Base-by-base conservation (phyloP, 2,329 filamentous ascomycete genomes). In the Orbilia blumenaviensis region DNA sequence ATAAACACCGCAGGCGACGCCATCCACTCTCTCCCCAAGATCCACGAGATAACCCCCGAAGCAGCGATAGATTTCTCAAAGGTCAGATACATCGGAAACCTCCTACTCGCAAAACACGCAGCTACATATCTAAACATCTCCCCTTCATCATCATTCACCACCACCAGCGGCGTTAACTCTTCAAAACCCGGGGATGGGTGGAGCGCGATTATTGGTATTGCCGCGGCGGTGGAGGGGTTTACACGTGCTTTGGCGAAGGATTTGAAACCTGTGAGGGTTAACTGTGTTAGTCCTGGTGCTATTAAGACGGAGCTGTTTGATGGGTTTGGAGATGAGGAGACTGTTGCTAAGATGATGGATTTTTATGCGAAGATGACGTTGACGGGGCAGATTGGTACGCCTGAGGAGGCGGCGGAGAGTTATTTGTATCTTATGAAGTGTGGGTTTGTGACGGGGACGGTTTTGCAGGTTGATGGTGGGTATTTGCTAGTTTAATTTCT, bases 181-280 rank as follows among this genome's bases (percentile, higher is more conserved):
- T 84, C 87, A 78, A 84, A 84, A 18, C 89, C 89, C 0, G 81
- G 83, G 0, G 83, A 85, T 0, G 83, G 86, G 21, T 89, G 86
- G 86, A 82, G 83, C 2, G 14, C 42, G 12, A 52, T 68, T 14
- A 38, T 58, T 18, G 56, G 56, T 5, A 86, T 85, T 62, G 85
- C 84, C 0, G 85, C 86, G 0, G 88, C 85, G 0, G 77, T 88
- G 5, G 84, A 88, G 58, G 85, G 86, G 2, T 84, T 90, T 80
- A 84, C 84, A 1, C 84, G 87, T 1, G 85, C 84, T 2, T 82
- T 92, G 34, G 89, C 89, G 1, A 79, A 91, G 32, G 89, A 91
- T 79, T 80, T 92, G 66, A 86, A 85, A 77, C 90, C 90, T 0
- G 82, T 91, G 7, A 83, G 90, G 1, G 89, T 91, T 25, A 92